phyloP scores from a whole-genome alignment of 139 green algal genomes.

The Chlorella vulgaris region DNA sequence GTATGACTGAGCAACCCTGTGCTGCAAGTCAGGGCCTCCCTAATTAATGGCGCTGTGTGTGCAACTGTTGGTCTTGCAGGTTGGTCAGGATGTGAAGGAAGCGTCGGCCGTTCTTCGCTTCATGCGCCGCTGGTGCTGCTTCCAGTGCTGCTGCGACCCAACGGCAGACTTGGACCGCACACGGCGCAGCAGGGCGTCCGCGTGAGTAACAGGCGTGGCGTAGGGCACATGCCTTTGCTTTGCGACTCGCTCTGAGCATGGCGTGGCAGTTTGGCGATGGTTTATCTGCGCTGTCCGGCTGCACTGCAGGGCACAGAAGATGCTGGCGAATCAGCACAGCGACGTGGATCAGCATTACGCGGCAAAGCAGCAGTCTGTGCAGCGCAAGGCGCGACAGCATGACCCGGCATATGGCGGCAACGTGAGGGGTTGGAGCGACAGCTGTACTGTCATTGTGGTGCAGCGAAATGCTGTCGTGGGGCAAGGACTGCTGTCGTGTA shows the following conservation, averaged over 20 bases:
- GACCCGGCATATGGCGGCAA: constrained; percentile 17
- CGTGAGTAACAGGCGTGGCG: constrained; percentile 27
- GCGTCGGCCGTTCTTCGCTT: constrained; percentile 32
- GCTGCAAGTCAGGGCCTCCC: too few species aligned
- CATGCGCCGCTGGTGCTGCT: constrained; percentile 49
- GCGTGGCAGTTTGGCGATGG: neutral
- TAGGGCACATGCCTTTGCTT: too few species aligned
- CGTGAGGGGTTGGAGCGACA: neutral
- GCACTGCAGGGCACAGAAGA: neutral
- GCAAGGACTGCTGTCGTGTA: too few species aligned
- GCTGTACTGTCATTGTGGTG: too few species aligned
- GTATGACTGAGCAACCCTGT: neutral
- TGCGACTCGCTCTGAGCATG: too few species aligned
- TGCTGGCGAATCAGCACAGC: neutral
- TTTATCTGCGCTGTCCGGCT: too few species aligned
- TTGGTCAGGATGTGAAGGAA: constrained; percentile 27
- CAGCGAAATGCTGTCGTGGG: neutral
- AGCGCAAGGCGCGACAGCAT: neutral
- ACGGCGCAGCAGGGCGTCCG: constrained; percentile 1
- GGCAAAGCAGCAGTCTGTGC: constrained; percentile 31
- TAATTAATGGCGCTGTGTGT: too few species aligned
- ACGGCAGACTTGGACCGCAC: constrained; percentile 15
- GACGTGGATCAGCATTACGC: neutral
- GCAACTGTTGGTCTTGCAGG: neutral
- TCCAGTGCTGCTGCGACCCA: constrained; percentile 44